These are phyloP conservation scores for Mortierella sp. DNA, from an alignment of 371 early-diverging fungal species.

Conservation along the genomic window DNA sequence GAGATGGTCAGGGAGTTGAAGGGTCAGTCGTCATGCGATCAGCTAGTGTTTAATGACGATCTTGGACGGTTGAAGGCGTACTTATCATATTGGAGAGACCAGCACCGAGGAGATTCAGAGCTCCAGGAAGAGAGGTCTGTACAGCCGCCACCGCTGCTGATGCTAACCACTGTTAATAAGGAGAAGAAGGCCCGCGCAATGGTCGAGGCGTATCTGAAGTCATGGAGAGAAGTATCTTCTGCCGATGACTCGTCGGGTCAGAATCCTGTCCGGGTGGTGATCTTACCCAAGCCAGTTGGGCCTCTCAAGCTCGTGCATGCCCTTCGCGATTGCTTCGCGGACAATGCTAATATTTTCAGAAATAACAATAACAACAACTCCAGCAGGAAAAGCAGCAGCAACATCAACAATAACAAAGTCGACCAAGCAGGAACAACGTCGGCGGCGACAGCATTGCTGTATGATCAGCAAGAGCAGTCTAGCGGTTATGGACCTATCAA, in stretches of 20 bases:
- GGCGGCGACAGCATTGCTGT: neutral
- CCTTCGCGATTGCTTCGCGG: conserved; percentile 27
- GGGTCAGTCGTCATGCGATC: conserved; percentile 32
- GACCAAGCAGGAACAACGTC: neutral
- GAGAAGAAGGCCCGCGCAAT: conserved; percentile 30
- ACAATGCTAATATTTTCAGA: neutral
- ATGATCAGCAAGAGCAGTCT: neutral
- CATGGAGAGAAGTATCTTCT: conserved; percentile 4
- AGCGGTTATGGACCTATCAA: neutral
- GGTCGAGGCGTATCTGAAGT: conserved; percentile 25
- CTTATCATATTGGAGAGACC: conserved; percentile 24
- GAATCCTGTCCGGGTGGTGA: conserved; percentile 23
- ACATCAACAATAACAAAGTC: neutral
- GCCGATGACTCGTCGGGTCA: neutral
- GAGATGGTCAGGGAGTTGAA: conserved; percentile 31
- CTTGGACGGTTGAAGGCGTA: conserved; percentile 29
- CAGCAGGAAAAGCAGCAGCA: neutral
- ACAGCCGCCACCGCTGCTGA: conserved; percentile 27
- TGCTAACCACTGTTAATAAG: conserved; percentile 26
- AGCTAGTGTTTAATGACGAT: conserved; percentile 41
- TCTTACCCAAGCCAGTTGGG: conserved; percentile 43
- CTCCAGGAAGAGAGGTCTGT: neutral
- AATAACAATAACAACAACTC: neutral
- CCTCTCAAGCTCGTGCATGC: conserved; percentile 38
- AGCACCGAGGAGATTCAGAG: neutral